These are phyloP conservation scores for Penicillium sclerotigenum DNA, from an alignment of 2,329 filamentous ascomycete genomes.

Conservation along the genomic window DNA sequence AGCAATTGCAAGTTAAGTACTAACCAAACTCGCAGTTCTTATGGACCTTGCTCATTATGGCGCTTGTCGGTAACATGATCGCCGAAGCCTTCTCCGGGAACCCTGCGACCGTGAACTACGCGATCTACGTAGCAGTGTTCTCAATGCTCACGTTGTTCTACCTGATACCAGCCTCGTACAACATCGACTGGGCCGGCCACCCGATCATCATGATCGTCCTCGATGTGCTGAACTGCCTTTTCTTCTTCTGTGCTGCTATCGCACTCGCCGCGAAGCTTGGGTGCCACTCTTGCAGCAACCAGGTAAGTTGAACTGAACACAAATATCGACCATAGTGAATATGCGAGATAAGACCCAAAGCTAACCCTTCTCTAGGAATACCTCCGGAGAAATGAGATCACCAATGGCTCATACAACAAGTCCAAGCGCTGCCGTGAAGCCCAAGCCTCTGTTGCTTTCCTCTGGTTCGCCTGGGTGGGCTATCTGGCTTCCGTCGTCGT, in stretches of 20 bases:
- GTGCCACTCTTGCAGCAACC: constrained; percentile 46
- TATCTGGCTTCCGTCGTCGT: constrained; percentile 44
- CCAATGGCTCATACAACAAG: constrained; percentile 39
- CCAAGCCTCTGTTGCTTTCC: constrained; percentile 50
- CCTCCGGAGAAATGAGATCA: constrained; percentile 44
- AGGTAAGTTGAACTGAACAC: constrained; percentile 34
- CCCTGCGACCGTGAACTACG: constrained; percentile 56
- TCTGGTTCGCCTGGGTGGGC: constrained; percentile 50
- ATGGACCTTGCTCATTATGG: constrained; percentile 59
- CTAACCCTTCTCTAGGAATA: constrained; percentile 33
- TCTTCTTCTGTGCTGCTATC: constrained; percentile 49
- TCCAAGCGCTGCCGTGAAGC: constrained; percentile 50
- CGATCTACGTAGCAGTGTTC: constrained; percentile 49
- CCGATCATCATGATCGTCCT: constrained; percentile 44
- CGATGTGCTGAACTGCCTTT: constrained; percentile 48
- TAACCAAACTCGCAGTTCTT: constrained; percentile 49
- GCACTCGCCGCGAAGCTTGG: constrained; percentile 48
- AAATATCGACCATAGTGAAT: background rate
- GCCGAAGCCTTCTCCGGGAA: constrained; percentile 51
- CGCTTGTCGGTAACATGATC: constrained; percentile 63
- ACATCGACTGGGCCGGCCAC: constrained; percentile 40
- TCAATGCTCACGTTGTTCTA: constrained; percentile 50
- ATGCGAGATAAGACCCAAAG: background rate
- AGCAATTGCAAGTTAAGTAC: background rate
- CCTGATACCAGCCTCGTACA: constrained; percentile 44